Base-by-base conservation (phyloP, 306 rosid genomes). In the Benincasa hispida region DNA sequence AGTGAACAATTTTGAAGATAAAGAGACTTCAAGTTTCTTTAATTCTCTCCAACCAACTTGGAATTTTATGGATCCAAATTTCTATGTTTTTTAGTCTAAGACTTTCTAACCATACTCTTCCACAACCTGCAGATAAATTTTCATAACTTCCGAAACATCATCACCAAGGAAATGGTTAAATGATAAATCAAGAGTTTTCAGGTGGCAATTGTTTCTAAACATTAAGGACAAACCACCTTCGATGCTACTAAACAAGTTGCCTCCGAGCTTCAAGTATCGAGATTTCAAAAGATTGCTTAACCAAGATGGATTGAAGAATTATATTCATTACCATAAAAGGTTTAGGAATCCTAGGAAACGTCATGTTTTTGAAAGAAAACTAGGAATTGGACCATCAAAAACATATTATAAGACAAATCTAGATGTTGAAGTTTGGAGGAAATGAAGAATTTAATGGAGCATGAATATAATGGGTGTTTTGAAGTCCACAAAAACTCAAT, bases 381-480 rank as follows among this genome's bases (percentile, higher is more conserved):
- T 0, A 35, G 48, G 27, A 63, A 63, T 32, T 35, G 72, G 24
- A 19, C 24, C n/a, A 18, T 8, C 47, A 34, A 34, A n/a, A n/a
- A 0, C 6, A 0, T 30, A 18, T 32, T 63, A 6, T 0, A 0
- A 17, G 47, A 18, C 42, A 63, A 34, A 18, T 27, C n/a, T 10
- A 59, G 6, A 13, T 12, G 39, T 10, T 57, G 32, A 2, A 57
- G 25, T 56, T 21, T 9, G 14, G 83, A 32, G 72, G 13, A 32
- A 53, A 69, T 41, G 77, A 76, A 54, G 39, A 25, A 65, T 80
- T 77, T 6, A 61, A 58, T 11, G 69, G 70, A 57, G 34, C 11
- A 51, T 58, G 48, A 17, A 47, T 39, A 30, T 47, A 6, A 28
- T 9, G 50, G 32, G 58, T 39, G 24, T 18, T 10, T 41, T 14